These are phyloP conservation scores for Proliferodiscus dingleyae DNA, from an alignment of 2,329 filamentous ascomycete species.

Conservation along the genomic window DNA sequence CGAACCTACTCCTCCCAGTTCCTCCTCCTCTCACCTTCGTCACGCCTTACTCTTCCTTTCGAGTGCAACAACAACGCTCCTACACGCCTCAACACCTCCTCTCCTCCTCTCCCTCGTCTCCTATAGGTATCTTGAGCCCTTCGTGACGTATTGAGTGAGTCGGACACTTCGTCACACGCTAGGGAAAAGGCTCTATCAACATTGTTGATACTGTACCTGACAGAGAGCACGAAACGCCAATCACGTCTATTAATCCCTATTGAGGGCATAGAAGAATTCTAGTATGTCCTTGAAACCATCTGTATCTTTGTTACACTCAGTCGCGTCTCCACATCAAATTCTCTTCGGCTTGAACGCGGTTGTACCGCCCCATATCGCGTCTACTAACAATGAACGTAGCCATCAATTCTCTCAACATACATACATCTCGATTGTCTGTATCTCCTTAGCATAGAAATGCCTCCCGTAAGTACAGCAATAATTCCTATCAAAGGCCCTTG, in stretches of 20 bases:
- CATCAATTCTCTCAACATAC: conserved; percentile 14
- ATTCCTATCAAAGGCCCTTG: neutral
- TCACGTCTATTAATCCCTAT: conserved; percentile 8
- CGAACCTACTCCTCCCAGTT: conserved; percentile 13
- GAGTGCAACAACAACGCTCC: conserved; percentile 29
- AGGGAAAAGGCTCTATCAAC: conserved; percentile 13
- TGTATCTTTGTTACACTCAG: neutral
- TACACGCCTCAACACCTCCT: conserved; percentile 28
- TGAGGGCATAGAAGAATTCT: conserved; percentile 11
- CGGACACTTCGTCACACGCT: conserved; percentile 9
- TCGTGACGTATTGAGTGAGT: conserved; percentile 17
- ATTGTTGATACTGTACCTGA: conserved; percentile 24
- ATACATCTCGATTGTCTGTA: conserved; percentile 32
- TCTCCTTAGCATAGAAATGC: conserved; percentile 38
- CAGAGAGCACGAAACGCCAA: conserved; percentile 10
- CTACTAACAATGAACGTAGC: conserved; percentile 12
- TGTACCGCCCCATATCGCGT: conserved; percentile 18
- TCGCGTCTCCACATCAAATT: conserved; percentile 22
- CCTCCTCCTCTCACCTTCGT: conserved; percentile 23
- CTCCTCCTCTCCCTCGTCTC: conserved; percentile 9
- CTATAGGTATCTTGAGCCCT: conserved; percentile 11
- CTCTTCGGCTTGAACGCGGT: conserved; percentile 19
- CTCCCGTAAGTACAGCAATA: conserved; percentile 45
- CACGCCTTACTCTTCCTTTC: conserved; percentile 15
- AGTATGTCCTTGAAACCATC: conserved; percentile 19